A percentile compares a stretch with the other conserved stretches of the same genome.
phyloP scores from a whole-genome alignment of 768 basidiomycete species.

The Tylopilus vinaceipallidus region DNA sequence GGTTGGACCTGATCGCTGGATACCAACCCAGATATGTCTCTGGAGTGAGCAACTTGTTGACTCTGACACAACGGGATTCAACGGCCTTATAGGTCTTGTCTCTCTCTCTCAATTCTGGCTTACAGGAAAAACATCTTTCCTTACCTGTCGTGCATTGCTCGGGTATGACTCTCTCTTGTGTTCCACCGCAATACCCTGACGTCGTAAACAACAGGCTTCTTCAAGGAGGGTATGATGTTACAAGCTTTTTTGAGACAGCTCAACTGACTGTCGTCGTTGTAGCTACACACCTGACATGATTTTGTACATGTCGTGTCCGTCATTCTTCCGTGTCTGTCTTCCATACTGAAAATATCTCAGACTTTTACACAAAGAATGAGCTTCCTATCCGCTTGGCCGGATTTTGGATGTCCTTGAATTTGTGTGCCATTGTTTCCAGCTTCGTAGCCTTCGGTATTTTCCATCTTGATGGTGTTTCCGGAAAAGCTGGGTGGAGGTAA shows the following conservation, averaged over 20 bases:
- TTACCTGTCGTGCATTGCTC: conserved; percentile 46
- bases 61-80: background rate
- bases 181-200: background rate
- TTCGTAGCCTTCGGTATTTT: no score
- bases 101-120: conserved; percentile 56
- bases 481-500: no score
- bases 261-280: background rate
- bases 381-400: no score
- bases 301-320: conserved; percentile 58
- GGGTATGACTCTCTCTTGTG: background rate
- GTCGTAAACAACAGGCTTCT: conserved; percentile 29
- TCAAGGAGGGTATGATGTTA: conserved; percentile 42
- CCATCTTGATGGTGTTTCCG: no score
- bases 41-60: no score
- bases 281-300: conserved; percentile 60
- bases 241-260: background rate
- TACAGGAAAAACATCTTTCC: conserved; percentile 48
- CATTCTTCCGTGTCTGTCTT: background rate
- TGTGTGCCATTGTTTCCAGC: conserved; percentile 51
- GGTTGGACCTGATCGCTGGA: no score
- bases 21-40: no score
- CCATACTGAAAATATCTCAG: background rate
- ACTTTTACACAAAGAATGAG: conserved; percentile 58
- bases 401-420: conserved; percentile 66
- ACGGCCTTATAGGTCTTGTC: no score